phyloP scores from a whole-genome alignment of 2,329 filamentous ascomycete species.

The Xenoacremonium recifei region DNA sequence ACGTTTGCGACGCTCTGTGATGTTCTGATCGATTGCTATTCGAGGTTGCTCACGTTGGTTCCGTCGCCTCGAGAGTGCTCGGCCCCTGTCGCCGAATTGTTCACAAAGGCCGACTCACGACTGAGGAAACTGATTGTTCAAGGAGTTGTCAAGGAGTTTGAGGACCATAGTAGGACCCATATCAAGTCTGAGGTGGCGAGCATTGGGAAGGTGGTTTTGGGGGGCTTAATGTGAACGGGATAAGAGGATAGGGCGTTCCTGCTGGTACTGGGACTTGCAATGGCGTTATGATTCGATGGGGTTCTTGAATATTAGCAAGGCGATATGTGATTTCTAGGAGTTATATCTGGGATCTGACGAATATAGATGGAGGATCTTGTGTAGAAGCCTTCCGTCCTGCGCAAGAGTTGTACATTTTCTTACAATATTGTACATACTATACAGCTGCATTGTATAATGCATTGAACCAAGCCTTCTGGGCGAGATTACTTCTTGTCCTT shows the following conservation, averaged over 20 bases:
- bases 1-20: conserved; percentile 96
- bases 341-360: conserved; percentile 3
- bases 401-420: not conserved
- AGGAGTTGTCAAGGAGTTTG: conserved; percentile 87
- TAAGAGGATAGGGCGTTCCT: not conserved
- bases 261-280: not conserved
- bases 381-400: not conserved
- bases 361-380: conserved; percentile 3
- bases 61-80: conserved; percentile 72
- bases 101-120: conserved; percentile 82
- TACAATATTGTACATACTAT: not conserved
- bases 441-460: not conserved
- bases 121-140: conserved; percentile 88
- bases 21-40: conserved; percentile 90
- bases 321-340: not conserved
- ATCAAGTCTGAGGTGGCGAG: conserved; percentile 80
- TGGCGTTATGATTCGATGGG: not conserved
- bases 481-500: conserved; percentile 6
- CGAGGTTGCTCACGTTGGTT: conserved; percentile 71
- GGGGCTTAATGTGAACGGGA: conserved; percentile 76
- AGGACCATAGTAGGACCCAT: conserved; percentile 75
- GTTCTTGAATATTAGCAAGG: not conserved
- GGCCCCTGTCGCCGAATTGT: conserved; percentile 73
- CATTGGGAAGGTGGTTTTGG: conserved; percentile 84
- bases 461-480: too few species aligned